Percentiles rank a stretch among this genome's conserved stretches.
These are phyloP conservation scores for Mortierella sp. DNA, from an alignment of 371 early-diverging fungal species.

Conservation along the genomic window DNA sequence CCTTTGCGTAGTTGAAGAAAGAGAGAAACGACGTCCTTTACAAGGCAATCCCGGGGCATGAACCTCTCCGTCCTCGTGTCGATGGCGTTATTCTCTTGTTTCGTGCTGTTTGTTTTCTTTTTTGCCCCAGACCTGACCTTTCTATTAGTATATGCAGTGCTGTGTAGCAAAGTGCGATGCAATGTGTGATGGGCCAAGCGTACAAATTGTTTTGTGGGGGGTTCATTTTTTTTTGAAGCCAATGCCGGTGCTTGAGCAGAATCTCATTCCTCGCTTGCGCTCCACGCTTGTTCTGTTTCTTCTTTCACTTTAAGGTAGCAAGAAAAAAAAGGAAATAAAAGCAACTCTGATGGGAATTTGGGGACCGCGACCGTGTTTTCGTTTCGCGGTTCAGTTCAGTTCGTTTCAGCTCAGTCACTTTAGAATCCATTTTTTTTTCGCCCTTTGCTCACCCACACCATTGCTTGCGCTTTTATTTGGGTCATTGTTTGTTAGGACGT, in stretches of 20 bases:
- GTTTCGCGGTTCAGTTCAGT: neutral
- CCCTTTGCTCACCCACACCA: neutral
- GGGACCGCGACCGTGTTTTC: neutral
- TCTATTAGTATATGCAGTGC: neutral
- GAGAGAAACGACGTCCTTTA: neutral
- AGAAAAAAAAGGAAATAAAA: neutral
- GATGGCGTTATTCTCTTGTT: neutral
- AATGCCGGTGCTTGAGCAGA: neutral
- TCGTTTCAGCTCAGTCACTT: neutral
- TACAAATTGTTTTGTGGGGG: neutral
- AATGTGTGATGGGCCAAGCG: neutral
- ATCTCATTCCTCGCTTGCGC: neutral
- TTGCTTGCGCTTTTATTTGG: neutral
- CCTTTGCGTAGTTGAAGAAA: neutral
- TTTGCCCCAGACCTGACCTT: neutral
- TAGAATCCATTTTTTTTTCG: neutral
- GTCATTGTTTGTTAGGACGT: neutral
- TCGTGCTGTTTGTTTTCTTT: neutral
- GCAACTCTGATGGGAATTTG: neutral
- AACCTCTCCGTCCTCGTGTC: neutral
- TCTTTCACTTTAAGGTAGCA: neutral
- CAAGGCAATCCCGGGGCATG: neutral
- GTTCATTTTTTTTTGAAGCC: neutral
- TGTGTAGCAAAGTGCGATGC: neutral
- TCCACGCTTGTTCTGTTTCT: neutral